phyloP scores from a whole-genome alignment of 2,329 filamentous ascomycete genomes.

The Neofusicoccum sp. region DNA sequence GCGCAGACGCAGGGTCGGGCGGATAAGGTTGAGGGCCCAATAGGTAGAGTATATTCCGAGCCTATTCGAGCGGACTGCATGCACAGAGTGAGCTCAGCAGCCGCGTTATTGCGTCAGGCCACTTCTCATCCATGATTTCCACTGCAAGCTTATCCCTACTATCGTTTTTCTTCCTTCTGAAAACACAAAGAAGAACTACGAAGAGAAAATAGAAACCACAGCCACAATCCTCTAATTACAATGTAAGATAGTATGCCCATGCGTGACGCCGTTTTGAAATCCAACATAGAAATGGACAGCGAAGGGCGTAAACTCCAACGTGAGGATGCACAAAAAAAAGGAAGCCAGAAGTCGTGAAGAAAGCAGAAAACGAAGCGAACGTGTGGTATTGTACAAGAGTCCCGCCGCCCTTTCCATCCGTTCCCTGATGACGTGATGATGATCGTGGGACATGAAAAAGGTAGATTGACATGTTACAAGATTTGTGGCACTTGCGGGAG shows the following conservation, averaged over 20 bases:
- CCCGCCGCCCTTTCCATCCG: background rate
- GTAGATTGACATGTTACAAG: conserved; percentile 9
- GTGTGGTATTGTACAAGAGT: conserved; percentile 9
- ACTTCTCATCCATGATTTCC: background rate
- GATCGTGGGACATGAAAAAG: conserved; percentile 9
- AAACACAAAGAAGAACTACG: background rate
- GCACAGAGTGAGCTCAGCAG: too few relatives aligned
- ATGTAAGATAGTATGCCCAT: background rate
- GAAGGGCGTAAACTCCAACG: background rate
- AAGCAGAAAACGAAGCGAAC: too few relatives aligned
- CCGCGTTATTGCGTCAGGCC: too few relatives aligned
- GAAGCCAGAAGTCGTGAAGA: background rate
- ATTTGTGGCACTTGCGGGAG: background rate
- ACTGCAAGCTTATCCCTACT: background rate
- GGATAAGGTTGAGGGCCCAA: too few relatives aligned
- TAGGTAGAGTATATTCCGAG: too few relatives aligned
- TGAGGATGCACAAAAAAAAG: background rate
- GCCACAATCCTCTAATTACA: conserved; percentile 3
- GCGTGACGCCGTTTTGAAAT: background rate
- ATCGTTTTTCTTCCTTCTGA: background rate
- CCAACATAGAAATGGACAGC: background rate
- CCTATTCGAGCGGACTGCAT: too few relatives aligned
- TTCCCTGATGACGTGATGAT: background rate
- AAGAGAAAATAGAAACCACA: background rate
- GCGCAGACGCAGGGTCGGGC: too few relatives aligned